These are phyloP conservation scores for Herpetomonas tarakana DNA, from an alignment of 208 protist genomes.

Conservation along the genomic window DNA sequence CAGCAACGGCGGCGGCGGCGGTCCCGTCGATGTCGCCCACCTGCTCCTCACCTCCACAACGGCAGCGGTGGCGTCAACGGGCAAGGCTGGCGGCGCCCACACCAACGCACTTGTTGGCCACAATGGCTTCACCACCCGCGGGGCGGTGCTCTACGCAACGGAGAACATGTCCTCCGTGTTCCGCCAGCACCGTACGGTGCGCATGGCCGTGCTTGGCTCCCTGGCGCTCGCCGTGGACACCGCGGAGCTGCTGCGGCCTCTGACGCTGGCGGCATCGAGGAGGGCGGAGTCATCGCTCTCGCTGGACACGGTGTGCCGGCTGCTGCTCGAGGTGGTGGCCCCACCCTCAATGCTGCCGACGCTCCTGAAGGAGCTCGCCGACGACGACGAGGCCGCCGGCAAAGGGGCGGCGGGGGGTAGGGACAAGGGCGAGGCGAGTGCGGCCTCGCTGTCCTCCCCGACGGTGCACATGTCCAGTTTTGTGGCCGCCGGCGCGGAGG, in stretches of 20 bases:
- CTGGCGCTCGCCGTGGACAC: constrained; percentile 45
- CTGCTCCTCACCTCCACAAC: not conserved
- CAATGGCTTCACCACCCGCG: not conserved
- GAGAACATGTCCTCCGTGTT: constrained; percentile 32
- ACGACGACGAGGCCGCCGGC: not conserved
- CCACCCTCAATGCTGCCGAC: constrained; percentile 20
- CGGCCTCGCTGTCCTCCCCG: not conserved
- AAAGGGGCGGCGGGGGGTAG: not conserved
- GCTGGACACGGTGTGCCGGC: constrained; percentile 21
- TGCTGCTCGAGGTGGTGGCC: constrained; percentile 41
- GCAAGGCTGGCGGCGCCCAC: too few relatives aligned
- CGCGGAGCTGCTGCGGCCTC: not conserved
- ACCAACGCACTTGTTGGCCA: not conserved
- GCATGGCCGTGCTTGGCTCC: constrained; percentile 32
- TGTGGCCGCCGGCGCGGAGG: constrained; percentile 13
- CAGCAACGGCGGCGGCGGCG: constrained; percentile 1
- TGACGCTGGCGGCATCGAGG: not conserved
- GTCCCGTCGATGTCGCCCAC: not conserved
- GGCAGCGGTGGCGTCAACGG: not conserved
- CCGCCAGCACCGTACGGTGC: constrained; percentile 43
- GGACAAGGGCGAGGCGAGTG: not conserved
- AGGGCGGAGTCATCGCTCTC: constrained; percentile 13
- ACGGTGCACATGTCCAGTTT: not conserved
- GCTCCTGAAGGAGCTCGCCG: constrained; percentile 10
- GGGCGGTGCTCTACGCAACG: constrained; percentile 5